A percentile compares a stretch with the other conserved stretches of the same genome.
These are phyloP conservation scores for Alternaria dauci DNA, from an alignment of 2,329 filamentous ascomycete species.

Conservation along the genomic window DNA sequence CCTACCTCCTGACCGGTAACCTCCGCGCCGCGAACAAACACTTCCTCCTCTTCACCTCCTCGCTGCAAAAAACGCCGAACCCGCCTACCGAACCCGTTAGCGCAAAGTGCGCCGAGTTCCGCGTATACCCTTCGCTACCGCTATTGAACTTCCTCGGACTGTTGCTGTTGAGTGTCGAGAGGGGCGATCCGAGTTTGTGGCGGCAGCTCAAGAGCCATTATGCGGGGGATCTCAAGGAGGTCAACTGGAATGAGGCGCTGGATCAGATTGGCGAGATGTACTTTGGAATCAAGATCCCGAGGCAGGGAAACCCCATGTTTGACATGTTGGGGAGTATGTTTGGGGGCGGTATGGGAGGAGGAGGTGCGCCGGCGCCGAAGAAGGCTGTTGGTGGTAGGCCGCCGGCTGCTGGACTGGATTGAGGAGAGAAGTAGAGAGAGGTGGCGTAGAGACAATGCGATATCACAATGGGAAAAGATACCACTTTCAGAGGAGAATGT, in stretches of 20 bases:
- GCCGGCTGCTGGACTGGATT: constrained; percentile 50
- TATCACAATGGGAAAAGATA: constrained; percentile 2
- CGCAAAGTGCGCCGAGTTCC: constrained; percentile 74
- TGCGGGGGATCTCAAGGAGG: constrained; percentile 77
- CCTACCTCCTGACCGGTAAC: constrained; percentile 90
- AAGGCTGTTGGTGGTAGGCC: constrained; percentile 53
- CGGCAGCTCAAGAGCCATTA: constrained; percentile 85
- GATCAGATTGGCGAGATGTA: constrained; percentile 95
- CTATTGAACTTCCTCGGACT: constrained; percentile 93
- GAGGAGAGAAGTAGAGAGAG: constrained; percentile 3
- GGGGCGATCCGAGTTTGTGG: constrained; percentile 79
- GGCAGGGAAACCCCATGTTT: constrained; percentile 89
- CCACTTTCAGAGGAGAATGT: background rate
- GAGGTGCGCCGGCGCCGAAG: constrained; percentile 52
- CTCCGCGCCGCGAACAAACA: constrained; percentile 86
- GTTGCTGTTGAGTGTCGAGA: constrained; percentile 82
- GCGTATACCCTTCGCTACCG: constrained; percentile 89
- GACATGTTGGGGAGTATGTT: constrained; percentile 99
- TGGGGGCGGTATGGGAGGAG: constrained; percentile 73
- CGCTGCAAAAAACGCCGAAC: constrained; percentile 67
- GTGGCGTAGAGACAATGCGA: background rate
- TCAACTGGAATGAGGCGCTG: constrained; percentile 79
- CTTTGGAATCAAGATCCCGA: constrained; percentile 87
- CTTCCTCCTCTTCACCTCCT: constrained; percentile 77
- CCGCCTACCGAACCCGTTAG: constrained; percentile 84